phyloP scores from a whole-genome alignment of 2,329 filamentous ascomycete species.

The Xylaria sp. region DNA sequence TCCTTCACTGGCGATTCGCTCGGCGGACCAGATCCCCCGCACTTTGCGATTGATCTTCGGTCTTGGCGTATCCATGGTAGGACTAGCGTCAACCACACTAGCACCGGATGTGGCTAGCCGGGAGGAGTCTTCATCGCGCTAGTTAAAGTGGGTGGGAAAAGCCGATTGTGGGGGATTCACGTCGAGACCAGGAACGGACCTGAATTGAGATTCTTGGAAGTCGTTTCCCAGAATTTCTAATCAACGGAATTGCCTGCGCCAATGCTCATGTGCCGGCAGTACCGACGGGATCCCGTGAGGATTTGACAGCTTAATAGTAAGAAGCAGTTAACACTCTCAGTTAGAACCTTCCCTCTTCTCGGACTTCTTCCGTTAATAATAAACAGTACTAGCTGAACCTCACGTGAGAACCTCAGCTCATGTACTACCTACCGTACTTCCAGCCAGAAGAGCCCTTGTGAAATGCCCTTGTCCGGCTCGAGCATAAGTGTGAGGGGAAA shows the following conservation, averaged over 20 bases:
- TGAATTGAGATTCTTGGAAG: too few relatives aligned
- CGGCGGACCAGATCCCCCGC: constrained; percentile 9
- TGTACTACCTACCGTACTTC: background rate
- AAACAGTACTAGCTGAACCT: background rate
- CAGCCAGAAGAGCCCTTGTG: background rate
- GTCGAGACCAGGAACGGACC: too few relatives aligned
- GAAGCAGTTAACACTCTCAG: background rate
- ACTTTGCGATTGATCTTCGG: background rate
- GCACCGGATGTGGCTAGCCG: background rate
- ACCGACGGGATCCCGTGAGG: too few relatives aligned
- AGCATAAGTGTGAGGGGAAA: background rate
- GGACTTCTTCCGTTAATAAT: background rate
- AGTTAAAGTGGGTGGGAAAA: too few relatives aligned
- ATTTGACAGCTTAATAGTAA: too few relatives aligned
- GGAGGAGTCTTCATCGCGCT: too few relatives aligned
- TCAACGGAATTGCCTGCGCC: too few relatives aligned
- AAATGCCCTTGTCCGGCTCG: background rate
- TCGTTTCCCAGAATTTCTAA: too few relatives aligned
- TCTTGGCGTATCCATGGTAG: background rate
- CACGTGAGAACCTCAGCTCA: background rate
- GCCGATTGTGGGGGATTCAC: too few relatives aligned
- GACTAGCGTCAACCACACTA: background rate
- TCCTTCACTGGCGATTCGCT: background rate
- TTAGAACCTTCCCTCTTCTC: background rate
- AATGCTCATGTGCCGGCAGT: too few relatives aligned